These are phyloP conservation scores for Crithidia acanthocephali DNA, from an alignment of 208 protist genomes.

Conservation along the genomic window DNA sequence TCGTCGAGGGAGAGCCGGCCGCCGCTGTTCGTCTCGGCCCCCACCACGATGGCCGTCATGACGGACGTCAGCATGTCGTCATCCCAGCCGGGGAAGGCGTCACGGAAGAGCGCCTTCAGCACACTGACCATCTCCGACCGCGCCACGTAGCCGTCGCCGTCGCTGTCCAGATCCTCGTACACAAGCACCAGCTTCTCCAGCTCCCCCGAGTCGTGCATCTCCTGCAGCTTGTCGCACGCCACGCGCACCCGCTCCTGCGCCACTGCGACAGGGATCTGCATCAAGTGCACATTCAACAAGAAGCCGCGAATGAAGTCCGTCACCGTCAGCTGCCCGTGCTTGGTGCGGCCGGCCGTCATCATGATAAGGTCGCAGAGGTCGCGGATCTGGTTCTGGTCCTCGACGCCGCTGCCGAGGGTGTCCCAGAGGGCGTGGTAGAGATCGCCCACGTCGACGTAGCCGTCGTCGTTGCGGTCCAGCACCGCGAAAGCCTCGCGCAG, in stretches of 20 bases:
- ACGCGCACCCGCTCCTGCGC: slow-evolving; percentile 60
- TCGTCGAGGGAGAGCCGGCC: slow-evolving; percentile 64
- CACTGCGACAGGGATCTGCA: slow-evolving; percentile 56
- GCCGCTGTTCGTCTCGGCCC: slow-evolving; percentile 45
- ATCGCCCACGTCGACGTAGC: slow-evolving; percentile 65
- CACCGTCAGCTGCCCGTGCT: slow-evolving; percentile 54
- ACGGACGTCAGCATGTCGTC: slow-evolving; percentile 61
- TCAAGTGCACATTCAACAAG: slow-evolving; percentile 53
- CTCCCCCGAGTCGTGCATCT: slow-evolving; percentile 70
- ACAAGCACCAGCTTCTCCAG: slow-evolving; percentile 51
- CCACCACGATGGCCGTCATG: slow-evolving; percentile 69
- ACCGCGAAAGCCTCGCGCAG: slow-evolving; percentile 73
- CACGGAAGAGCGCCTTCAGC: slow-evolving; percentile 61
- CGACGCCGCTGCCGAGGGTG: slow-evolving; percentile 34
- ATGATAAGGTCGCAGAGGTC: slow-evolving; percentile 84
- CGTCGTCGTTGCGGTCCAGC: slow-evolving; percentile 81
- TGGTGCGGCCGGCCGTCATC: slow-evolving; percentile 64
- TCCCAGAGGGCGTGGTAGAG: slow-evolving; percentile 77
- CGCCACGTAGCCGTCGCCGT: slow-evolving; percentile 54
- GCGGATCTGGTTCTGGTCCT: slow-evolving; percentile 67
- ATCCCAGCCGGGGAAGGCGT: slow-evolving; percentile 68
- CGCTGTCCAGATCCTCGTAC: slow-evolving; percentile 40
- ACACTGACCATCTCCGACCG: slow-evolving; percentile 53
- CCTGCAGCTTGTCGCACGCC: slow-evolving; percentile 55
- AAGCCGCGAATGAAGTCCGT: slow-evolving; percentile 71